These are phyloP conservation scores for Chalaropsis thielavioides DNA, from an alignment of 2,329 filamentous ascomycete genomes.

Conservation along the genomic window DNA sequence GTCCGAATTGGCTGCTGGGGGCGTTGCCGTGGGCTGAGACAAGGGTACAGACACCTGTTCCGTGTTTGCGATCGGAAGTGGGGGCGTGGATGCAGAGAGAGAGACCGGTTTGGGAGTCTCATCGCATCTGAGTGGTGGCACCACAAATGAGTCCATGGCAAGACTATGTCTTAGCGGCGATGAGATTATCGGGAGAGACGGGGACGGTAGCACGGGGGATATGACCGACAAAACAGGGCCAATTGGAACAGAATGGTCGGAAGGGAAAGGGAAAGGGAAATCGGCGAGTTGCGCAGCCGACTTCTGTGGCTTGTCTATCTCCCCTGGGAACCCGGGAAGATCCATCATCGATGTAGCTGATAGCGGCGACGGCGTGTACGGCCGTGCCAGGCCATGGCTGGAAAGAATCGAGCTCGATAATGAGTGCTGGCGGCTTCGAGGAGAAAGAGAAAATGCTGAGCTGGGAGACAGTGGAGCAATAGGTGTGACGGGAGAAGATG, in stretches of 20 bases:
- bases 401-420: slow-evolving; percentile 7
- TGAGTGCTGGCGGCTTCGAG: not conserved
- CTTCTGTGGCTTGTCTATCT: not conserved
- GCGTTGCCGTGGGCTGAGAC: not conserved
- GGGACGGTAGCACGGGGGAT: not conserved
- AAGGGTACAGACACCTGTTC: not conserved
- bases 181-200: not conserved
- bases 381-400: not conserved
- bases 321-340: not conserved
- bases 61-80: not conserved
- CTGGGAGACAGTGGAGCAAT: slow-evolving; percentile 4
- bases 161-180: slow-evolving; percentile 1
- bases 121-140: not conserved
- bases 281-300: not conserved
- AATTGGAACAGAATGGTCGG: not conserved
- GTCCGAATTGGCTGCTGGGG: not conserved
- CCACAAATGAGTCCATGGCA: not conserved
- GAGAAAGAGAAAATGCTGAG: not conserved
- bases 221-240: not conserved
- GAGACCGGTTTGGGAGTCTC: not conserved
- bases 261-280: slow-evolving; percentile 8
- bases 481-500: slow-evolving; percentile 12
- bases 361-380: slow-evolving; percentile 14
- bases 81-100: not conserved
- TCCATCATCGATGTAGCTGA: slow-evolving; percentile 7